Conservation (phyloP, 208 protist species). For the Trypanosoma mega region DNA sequence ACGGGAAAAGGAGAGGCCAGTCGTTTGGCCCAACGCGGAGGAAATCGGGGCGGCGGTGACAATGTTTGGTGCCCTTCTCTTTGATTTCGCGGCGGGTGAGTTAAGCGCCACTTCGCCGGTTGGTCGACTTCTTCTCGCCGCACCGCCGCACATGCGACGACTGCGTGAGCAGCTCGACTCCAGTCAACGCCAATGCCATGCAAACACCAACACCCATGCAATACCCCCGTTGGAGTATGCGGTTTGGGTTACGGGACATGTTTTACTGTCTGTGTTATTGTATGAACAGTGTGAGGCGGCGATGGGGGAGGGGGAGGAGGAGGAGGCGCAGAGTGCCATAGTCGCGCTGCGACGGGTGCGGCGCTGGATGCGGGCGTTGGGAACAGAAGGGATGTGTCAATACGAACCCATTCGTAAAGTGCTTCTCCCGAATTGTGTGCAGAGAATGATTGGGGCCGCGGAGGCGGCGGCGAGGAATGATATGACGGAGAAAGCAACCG, state of each 20-base stretch:
- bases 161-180: neutral
- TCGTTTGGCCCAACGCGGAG: too few relatives aligned
- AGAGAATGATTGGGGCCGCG: slow-evolving; percentile 1
- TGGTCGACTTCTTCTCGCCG: slow-evolving; percentile 14
- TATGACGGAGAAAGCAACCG: neutral
- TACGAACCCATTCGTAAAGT: slow-evolving; percentile 15
- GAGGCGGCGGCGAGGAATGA: neutral
- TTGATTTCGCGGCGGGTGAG: slow-evolving; percentile 21
- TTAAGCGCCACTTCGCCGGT: neutral
- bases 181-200: neutral
- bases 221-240: neutral
- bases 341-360: slow-evolving; percentile 12
- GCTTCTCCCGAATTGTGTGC: slow-evolving; percentile 23
- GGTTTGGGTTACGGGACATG: slow-evolving; percentile 20
- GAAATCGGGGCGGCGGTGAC: slow-evolving; percentile 3
- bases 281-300: too few relatives aligned
- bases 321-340: too few relatives aligned
- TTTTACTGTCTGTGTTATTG: slow-evolving; percentile 26
- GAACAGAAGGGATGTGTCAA: slow-evolving; percentile 12
- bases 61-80: slow-evolving; percentile 5
- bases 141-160: slow-evolving; percentile 16
- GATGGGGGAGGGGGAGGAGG: too few relatives aligned
- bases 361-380: slow-evolving; percentile 22
- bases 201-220: neutral
- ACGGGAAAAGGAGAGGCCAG: too few relatives aligned